Base-by-base conservation (phyloP, 495 filamentous ascomycete genomes). In the Ramalina intermedia region DNA sequence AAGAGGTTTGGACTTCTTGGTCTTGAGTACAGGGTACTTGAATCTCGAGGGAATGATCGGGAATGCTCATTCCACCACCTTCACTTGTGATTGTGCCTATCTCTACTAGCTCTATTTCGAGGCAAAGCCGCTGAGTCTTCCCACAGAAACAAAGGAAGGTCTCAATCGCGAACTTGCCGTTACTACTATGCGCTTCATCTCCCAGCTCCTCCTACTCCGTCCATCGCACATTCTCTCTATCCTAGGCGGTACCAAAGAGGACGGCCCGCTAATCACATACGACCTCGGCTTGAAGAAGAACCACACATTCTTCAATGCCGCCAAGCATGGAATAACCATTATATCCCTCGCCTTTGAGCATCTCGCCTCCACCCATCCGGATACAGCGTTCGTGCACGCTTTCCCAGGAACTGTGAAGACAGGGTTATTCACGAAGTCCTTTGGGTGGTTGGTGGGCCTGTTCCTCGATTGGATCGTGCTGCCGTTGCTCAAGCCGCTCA, bases 401-500 rank as follows among this genome's bases (percentile, higher is more conserved):
- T 70, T 59, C 50, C 67, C 66, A 1, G 65, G 67, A 2, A 54
- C 64, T n/a, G 66, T 68, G 2, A 47, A 53, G 4, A 66, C 66
- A 17, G 39, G 49, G 43, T 20, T n/a, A 23, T 11, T 46, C 11
- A 33, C 43, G 29, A 35, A 35, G 16, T 16, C 17, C 26, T 33
- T 33, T 36, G 11, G 21, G 29, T 46, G 43, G 43, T 6, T 29
- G 27, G 14, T 46, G 20, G 36, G 26, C 24, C 33, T 24, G 43
- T 16, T 46, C 4, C 9, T 46, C 1, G 24, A 46, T 13, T 46
- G 43, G 43, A 35, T 21, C 24, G 14, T 46, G 12, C 5, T 46
- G 23, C 43, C 43, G 12, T 21, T 46, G 23, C 14, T 35, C 5
- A 46, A 20, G 43, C 43, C 43, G 23, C 33, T 46, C 20, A 16